These are phyloP conservation scores for Scenedesmus sp. DNA, from an alignment of 163 green algal species.

Conservation along the genomic window DNA sequence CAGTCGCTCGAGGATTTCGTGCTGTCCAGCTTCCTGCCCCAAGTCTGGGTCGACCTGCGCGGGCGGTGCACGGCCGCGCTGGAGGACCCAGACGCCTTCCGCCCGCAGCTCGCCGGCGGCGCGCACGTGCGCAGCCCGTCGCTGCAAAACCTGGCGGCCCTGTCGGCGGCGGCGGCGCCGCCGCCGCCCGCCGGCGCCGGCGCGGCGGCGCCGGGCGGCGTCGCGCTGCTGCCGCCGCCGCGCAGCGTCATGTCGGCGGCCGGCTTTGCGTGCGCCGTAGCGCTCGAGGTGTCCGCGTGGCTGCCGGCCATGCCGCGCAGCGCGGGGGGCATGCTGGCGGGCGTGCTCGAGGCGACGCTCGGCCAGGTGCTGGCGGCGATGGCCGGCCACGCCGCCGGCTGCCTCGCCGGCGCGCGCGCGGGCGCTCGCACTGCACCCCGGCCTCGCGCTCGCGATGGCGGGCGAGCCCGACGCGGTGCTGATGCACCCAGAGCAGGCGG, in stretches of 20 bases:
- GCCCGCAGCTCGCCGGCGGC: slow-evolving; percentile 27
- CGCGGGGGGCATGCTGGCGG: slow-evolving; percentile 1
- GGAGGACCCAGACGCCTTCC: slow-evolving; percentile 61
- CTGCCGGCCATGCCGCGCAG: slow-evolving; percentile 8
- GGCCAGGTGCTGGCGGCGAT: slow-evolving; percentile 32
- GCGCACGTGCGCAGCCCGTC: not conserved
- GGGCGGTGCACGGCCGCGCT: slow-evolving; percentile 54
- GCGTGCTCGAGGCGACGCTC: slow-evolving; percentile 64
- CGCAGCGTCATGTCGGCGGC: too few relatives aligned
- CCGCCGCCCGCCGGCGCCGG: not conserved
- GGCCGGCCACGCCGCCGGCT: slow-evolving; percentile 20
- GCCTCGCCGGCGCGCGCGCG: not conserved
- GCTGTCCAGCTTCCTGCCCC: slow-evolving; percentile 68
- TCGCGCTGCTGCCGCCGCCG: not conserved
- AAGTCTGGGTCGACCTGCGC: slow-evolving; percentile 64
- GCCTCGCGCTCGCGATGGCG: slow-evolving; percentile 61
- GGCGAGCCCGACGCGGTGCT: slow-evolving; percentile 62
- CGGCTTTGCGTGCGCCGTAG: too few relatives aligned
- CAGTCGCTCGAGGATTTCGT: slow-evolving; percentile 64
- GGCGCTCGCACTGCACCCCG: slow-evolving; percentile 45
- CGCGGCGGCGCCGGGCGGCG: not conserved
- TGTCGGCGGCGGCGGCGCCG: not conserved
- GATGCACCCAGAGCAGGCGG: too few relatives aligned
- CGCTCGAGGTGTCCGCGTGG: slow-evolving; percentile 22
- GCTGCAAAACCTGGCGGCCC: not conserved